Evolutionary conservation across 176 grass and related monocot species (phyloP).

Genomic region (Musa schizocarpa): DNA sequence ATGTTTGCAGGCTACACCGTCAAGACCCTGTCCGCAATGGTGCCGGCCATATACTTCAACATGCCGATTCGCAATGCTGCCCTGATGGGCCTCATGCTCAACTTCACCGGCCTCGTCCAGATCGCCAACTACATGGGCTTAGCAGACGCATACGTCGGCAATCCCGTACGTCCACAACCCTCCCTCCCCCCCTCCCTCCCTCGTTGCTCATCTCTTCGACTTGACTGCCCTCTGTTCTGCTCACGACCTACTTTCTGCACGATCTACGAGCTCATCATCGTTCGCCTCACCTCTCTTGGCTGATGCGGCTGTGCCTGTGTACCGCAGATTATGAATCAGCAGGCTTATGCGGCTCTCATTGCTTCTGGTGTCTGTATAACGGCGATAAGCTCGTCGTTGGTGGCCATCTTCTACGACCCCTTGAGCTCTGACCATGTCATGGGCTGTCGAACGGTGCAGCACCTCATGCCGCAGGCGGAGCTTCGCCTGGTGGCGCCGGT

Average conservation of each 20-base stretch:
- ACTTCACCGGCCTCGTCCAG: conserved; percentile 28
- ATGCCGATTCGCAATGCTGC: no score
- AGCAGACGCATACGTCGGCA: not conserved
- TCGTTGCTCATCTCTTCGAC: no score
- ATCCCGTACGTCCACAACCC: not conserved
- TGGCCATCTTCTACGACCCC: conserved; percentile 11
- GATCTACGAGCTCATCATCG: no score
- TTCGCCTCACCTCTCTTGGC: no score
- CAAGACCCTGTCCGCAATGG: not conserved
- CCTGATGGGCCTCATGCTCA: conserved; percentile 28
- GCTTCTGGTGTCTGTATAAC: not conserved
- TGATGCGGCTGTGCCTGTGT: no score
- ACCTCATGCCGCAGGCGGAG: conserved; percentile 1
- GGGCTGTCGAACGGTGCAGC: not conserved
- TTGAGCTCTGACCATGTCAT: not conserved
- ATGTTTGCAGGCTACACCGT: not conserved
- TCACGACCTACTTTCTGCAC: no score
- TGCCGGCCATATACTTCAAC: no score
- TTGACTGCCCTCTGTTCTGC: no score
- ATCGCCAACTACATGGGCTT: not conserved
- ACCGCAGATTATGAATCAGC: no score
- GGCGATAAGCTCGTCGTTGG: not conserved
- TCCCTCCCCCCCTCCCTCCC: no score
- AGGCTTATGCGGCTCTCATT: not conserved
- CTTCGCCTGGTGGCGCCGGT: not conserved